Evolutionary conservation across 495 filamentous ascomycete species (phyloP).

Genomic region (Neurospora sp.): DNA sequence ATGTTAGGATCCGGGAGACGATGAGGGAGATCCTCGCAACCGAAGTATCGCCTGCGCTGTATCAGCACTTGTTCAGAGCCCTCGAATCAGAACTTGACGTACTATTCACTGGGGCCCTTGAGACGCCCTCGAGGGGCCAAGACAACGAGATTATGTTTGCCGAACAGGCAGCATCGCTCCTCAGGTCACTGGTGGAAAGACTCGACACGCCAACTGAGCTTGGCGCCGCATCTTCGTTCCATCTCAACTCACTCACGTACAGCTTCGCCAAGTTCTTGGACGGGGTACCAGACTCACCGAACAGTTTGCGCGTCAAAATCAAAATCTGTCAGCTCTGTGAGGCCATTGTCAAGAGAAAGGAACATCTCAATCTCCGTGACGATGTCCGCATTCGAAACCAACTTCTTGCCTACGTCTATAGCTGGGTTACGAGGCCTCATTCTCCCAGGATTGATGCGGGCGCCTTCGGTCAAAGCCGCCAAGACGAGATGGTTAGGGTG

Average conservation of each 20-base stretch:
- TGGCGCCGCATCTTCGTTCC: conserved; percentile 45
- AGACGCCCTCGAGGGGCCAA: conserved; percentile 39
- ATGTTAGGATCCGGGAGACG: conserved; percentile 51
- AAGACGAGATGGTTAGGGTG: conserved; percentile 43
- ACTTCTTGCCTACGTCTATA: conserved; percentile 51
- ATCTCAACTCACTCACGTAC: conserved; percentile 48
- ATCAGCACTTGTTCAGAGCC: conserved; percentile 49
- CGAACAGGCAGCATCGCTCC: conserved; percentile 51
- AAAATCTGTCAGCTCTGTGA: conserved; percentile 57
- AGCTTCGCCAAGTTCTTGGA: conserved; percentile 54
- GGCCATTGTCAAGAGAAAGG: conserved; percentile 52
- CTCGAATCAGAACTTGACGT: conserved; percentile 51
- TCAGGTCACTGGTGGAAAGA: conserved; percentile 52
- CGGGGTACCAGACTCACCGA: conserved; percentile 37
- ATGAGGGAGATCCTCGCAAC: conserved; percentile 52
- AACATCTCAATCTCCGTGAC: conserved; percentile 54
- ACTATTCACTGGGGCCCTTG: conserved; percentile 43
- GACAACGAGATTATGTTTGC: conserved; percentile 53
- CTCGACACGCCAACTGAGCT: conserved; percentile 48
- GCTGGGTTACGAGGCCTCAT: conserved; percentile 51
- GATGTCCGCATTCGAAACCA: conserved; percentile 57
- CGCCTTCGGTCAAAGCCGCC: conserved; percentile 16
- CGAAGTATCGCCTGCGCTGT: conserved; percentile 49
- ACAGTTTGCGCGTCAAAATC: conserved; percentile 50
- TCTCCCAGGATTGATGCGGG: conserved; percentile 24